Conservation (phyloP, 2,329 filamentous ascomycete species). For the Penicillium sp. region DNA sequence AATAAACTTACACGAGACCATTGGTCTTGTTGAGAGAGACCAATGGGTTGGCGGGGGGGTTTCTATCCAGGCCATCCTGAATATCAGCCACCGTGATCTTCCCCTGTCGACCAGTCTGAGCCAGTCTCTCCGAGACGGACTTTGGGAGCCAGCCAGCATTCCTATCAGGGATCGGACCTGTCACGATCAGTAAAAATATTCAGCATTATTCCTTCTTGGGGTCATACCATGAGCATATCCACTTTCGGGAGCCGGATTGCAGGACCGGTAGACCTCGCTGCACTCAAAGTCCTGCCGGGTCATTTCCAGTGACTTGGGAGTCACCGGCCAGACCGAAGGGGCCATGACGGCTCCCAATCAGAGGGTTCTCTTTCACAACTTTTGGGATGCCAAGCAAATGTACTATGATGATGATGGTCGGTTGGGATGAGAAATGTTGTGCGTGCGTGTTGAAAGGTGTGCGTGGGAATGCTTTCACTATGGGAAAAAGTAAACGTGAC, state of each 20-base stretch:
- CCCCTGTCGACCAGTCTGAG: too few species aligned
- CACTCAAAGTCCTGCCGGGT: not conserved
- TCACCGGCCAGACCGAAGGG: not conserved
- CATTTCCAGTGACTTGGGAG: not conserved
- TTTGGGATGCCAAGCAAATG: too few species aligned
- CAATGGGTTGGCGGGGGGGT: not conserved
- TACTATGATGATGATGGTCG: too few species aligned
- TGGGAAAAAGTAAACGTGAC: too few species aligned
- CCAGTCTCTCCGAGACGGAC: not conserved
- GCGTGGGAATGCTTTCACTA: too few species aligned
- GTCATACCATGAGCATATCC: not conserved
- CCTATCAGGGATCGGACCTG: not conserved
- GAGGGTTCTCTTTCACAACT: not conserved
- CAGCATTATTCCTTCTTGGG: not conserved
- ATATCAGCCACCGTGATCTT: not conserved
- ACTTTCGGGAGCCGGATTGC: not conserved
- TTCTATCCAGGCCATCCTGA: not conserved
- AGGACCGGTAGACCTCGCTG: not conserved
- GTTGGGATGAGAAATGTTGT: too few species aligned
- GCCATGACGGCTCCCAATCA: not conserved
- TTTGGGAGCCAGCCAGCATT: not conserved
- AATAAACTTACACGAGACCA: not conserved
- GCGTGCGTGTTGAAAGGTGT: too few species aligned
- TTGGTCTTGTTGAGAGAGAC: not conserved
- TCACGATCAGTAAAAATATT: not conserved